phyloP scores from a whole-genome alignment of 2,329 filamentous ascomycete species.

The Paracoccidioides brasiliensis region DNA sequence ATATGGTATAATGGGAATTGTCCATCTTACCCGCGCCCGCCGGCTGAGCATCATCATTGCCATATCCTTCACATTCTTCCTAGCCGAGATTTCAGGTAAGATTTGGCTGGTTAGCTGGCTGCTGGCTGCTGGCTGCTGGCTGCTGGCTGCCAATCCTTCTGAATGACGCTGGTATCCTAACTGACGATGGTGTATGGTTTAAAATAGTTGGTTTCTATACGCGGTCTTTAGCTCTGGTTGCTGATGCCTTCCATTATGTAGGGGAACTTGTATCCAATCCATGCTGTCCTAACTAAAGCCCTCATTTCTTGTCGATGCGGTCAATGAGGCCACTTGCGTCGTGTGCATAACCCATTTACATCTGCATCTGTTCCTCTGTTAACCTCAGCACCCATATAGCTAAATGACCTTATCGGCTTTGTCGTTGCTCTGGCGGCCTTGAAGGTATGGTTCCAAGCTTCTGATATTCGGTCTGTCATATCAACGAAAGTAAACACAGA shows the following conservation, averaged over 20 bases:
- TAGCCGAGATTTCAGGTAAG: constrained; percentile 34
- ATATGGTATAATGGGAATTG: constrained; percentile 20
- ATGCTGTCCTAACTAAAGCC: no score
- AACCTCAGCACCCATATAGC: constrained; percentile 25
- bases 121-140: no score
- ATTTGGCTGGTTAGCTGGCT: neutral
- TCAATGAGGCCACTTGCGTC: neutral
- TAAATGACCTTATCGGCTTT: constrained; percentile 60
- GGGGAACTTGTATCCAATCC: constrained; percentile 13
- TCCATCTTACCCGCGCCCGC: constrained; percentile 3
- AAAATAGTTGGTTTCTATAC: constrained; percentile 53
- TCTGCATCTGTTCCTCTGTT: neutral
- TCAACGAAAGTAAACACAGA: neutral
- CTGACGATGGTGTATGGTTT: neutral
- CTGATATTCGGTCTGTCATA: no score
- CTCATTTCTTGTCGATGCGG: no score
- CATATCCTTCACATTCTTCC: constrained; percentile 36
- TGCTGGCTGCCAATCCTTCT: neutral
- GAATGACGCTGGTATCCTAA: neutral
- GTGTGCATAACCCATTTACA: neutral
- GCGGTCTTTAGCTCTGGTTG: constrained; percentile 55
- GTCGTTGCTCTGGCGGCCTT: constrained; percentile 50
- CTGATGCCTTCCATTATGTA: constrained; percentile 69
- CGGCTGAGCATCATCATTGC: constrained; percentile 28
- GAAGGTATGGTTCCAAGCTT: constrained; percentile 34